Evolutionary conservation across 108 stramenopile genomes (phyloP).

Genomic region (Skeletonema potamos): DNA sequence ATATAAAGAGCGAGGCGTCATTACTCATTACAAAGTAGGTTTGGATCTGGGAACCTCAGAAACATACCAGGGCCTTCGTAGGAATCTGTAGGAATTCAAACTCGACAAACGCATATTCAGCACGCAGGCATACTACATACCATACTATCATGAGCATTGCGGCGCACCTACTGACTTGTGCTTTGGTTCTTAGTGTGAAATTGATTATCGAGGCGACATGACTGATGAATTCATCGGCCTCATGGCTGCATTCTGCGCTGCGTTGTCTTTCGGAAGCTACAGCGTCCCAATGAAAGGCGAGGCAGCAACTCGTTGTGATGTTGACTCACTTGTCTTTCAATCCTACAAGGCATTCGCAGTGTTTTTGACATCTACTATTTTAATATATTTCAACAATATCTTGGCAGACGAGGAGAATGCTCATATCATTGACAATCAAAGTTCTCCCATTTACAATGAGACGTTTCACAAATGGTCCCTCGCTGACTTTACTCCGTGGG

Average conservation of each 20-base stretch:
- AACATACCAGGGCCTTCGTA: not conserved
- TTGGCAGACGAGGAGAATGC: constrained; percentile 8
- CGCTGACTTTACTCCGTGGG: constrained; percentile 52
- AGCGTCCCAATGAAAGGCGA: constrained; percentile 85
- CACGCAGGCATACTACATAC: no score
- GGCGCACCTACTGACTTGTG: no score
- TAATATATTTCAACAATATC: constrained; percentile 39
- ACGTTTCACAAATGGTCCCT: constrained; percentile 30
- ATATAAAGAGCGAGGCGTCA: no score
- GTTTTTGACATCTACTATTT: constrained; percentile 26
- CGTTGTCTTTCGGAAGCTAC: constrained; percentile 78
- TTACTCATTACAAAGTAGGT: no score
- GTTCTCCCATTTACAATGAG: not conserved
- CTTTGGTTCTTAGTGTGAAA: no score
- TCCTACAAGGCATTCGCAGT: constrained; percentile 72
- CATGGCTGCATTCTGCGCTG: constrained; percentile 52
- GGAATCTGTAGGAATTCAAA: no score
- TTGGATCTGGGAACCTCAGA: no score
- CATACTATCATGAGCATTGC: no score
- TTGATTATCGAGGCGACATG: no score
- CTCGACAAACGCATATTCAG: no score
- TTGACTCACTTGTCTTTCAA: constrained; percentile 88
- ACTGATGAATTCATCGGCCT: constrained; percentile 34
- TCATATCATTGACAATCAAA: not conserved
- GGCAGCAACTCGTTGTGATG: constrained; percentile 53